Evolutionary conservation across 768 basidiomycete genomes (phyloP).

Genomic region (Russula abietina): DNA sequence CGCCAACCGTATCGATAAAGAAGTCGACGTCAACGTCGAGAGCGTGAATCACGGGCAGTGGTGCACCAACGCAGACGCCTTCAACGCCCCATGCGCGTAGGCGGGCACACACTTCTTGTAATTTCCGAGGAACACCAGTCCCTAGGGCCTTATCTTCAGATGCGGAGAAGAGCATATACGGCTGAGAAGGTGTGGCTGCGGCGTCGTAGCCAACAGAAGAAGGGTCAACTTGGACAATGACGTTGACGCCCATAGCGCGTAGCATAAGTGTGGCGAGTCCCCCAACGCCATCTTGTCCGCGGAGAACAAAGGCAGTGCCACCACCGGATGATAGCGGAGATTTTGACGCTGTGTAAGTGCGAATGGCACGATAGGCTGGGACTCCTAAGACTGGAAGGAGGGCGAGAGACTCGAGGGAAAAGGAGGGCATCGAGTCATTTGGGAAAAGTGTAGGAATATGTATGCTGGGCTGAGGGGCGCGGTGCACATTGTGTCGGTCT

Average conservation of each 20-base stretch:
- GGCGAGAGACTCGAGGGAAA: slow-evolving; percentile 42
- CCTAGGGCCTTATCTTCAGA: slow-evolving; percentile 29
- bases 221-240: slow-evolving; percentile 62
- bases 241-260: slow-evolving; percentile 57
- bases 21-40: slow-evolving; percentile 68
- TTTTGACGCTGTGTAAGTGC: slow-evolving; percentile 37
- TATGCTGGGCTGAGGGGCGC: slow-evolving; percentile 50
- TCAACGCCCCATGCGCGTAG: slow-evolving; percentile 68
- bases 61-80: slow-evolving; percentile 65
- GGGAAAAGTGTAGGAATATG: slow-evolving; percentile 31
- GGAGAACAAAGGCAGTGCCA: slow-evolving; percentile 52
- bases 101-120: slow-evolving; percentile 37
- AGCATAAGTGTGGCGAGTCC: slow-evolving; percentile 78
- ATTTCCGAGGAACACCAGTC: slow-evolving; percentile 21
- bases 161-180: slow-evolving; percentile 24
- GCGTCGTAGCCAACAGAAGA: slow-evolving; percentile 33
- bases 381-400: slow-evolving; percentile 74
- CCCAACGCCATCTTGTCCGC: slow-evolving; percentile 69
- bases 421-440: slow-evolving; percentile 11
- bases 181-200: slow-evolving; percentile 33
- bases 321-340: slow-evolving; percentile 11
- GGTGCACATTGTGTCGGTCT: slow-evolving; percentile 70
- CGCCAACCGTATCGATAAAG: slow-evolving; percentile 79
- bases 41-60: slow-evolving; percentile 46
- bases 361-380: slow-evolving; percentile 75